Evolutionary conservation across 1,284 basidiomycete genomes (phyloP).

Genomic region (Leccinum brunneo-olivaceum): DNA sequence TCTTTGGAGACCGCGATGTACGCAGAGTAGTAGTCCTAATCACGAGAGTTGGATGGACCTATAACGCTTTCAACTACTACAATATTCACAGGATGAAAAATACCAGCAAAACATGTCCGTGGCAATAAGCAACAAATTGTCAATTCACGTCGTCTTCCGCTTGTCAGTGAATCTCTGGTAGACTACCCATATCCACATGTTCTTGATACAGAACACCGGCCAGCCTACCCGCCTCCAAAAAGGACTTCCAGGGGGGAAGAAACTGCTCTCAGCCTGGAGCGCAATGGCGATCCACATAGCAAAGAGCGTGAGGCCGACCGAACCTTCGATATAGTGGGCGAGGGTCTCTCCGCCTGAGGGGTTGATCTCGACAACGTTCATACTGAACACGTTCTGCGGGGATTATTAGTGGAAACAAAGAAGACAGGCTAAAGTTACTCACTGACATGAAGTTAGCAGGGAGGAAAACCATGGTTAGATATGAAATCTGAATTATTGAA

Average conservation of each 20-base stretch:
- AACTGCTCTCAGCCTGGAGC: constrained; percentile 23
- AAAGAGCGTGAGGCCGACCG: constrained; percentile 38
- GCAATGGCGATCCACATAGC: constrained; percentile 39
- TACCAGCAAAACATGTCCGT: background rate
- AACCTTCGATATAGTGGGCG: constrained; percentile 34
- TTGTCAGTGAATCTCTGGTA: background rate
- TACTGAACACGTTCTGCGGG: constrained; percentile 36
- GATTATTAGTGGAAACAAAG: constrained; percentile 4
- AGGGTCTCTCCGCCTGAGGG: constrained; percentile 30
- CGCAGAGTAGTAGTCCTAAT: too few relatives aligned
- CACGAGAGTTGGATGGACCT: too few relatives aligned
- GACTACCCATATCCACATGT: background rate
- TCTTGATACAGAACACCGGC: constrained; percentile 17
- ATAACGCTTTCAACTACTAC: too few relatives aligned
- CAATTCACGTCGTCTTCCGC: constrained; percentile 10
- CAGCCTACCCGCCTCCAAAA: constrained; percentile 20
- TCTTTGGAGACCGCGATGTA: too few relatives aligned
- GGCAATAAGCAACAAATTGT: background rate
- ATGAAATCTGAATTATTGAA: constrained; percentile 31
- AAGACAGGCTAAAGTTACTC: constrained; percentile 16
- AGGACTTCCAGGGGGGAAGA: constrained; percentile 16
- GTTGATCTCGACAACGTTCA: constrained; percentile 42
- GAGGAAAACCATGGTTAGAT: constrained; percentile 52
- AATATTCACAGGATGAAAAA: too few relatives aligned
- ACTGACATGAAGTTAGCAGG: constrained; percentile 49